Evolutionary conservation across 371 early-diverging fungal species (phyloP).

Genomic region (Apophysomyces sp.): DNA sequence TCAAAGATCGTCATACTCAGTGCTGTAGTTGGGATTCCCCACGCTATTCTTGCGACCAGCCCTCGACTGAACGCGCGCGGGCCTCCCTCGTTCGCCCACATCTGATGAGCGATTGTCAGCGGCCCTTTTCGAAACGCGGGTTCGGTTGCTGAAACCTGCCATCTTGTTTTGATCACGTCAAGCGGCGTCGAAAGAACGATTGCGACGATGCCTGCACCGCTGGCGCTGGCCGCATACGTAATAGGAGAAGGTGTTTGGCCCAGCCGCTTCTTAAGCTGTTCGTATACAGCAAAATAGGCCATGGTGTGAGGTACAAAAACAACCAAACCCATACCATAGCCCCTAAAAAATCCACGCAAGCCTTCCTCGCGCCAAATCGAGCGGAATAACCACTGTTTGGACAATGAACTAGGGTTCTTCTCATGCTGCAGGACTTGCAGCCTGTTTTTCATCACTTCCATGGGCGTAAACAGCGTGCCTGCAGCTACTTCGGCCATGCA

Average conservation of each 20-base stretch:
- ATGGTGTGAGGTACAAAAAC: slow-evolving; percentile 67
- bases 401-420: not conserved
- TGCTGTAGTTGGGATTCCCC: slow-evolving; percentile 65
- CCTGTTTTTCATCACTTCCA: slow-evolving; percentile 78
- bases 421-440: slow-evolving; percentile 40
- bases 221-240: slow-evolving; percentile 1
- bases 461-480: slow-evolving; percentile 72
- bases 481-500: slow-evolving; percentile 49
- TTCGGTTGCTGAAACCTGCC: slow-evolving; percentile 85
- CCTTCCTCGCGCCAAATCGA: slow-evolving; percentile 56
- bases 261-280: slow-evolving; percentile 65
- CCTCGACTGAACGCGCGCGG: slow-evolving; percentile 62
- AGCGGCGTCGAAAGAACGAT: slow-evolving; percentile 93
- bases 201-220: slow-evolving; percentile 65
- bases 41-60: slow-evolving; percentile 58
- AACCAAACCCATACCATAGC: slow-evolving; percentile 64
- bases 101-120: slow-evolving; percentile 43
- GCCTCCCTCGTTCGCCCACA: slow-evolving; percentile 62
- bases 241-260: not conserved
- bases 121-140: slow-evolving; percentile 38
- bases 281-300: slow-evolving; percentile 73
- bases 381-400: not conserved
- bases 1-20: slow-evolving; percentile 74
- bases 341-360: slow-evolving; percentile 64
- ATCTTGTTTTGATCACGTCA: slow-evolving; percentile 94